Conservation (phyloP, 345 rosid species). For the Eucalyptus urophylla region DNA sequence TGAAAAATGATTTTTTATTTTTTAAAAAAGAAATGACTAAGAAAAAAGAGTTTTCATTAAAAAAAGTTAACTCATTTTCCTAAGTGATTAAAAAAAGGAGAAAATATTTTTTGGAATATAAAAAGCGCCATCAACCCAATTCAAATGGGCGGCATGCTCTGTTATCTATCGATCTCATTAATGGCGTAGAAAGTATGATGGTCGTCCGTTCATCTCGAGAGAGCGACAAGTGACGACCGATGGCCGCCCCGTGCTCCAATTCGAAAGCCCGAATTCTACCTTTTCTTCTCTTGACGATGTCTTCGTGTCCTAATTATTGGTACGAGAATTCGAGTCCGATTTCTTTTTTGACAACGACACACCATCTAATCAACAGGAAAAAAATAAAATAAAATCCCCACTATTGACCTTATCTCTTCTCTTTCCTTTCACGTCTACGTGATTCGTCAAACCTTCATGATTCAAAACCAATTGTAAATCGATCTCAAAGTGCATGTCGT, state of each 20-base stretch:
- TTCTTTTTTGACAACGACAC: neutral
- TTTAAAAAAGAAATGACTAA: fast-evolving
- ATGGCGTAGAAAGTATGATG: neutral
- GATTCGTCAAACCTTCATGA: neutral
- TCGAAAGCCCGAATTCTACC: neutral
- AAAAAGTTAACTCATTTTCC: too few species aligned
- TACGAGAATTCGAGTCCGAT: neutral
- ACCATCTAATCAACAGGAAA: neutral
- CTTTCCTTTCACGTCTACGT: neutral
- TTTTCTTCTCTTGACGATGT: neutral
- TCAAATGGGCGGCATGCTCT: neutral
- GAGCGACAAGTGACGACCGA: neutral
- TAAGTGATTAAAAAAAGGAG: neutral
- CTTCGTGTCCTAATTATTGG: neutral
- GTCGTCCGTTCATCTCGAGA: neutral
- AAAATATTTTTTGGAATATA: too few species aligned
- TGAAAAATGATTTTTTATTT: too few species aligned
- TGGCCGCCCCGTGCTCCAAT: neutral
- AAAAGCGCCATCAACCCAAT: neutral
- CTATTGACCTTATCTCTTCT: neutral
- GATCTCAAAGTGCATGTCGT: neutral
- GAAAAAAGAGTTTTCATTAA: neutral
- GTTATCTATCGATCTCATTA: neutral
- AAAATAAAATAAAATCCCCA: neutral
- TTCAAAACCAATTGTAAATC: neutral